phyloP scores from a whole-genome alignment of 2,329 filamentous ascomycete genomes.

The Aspergillus japonicus region DNA sequence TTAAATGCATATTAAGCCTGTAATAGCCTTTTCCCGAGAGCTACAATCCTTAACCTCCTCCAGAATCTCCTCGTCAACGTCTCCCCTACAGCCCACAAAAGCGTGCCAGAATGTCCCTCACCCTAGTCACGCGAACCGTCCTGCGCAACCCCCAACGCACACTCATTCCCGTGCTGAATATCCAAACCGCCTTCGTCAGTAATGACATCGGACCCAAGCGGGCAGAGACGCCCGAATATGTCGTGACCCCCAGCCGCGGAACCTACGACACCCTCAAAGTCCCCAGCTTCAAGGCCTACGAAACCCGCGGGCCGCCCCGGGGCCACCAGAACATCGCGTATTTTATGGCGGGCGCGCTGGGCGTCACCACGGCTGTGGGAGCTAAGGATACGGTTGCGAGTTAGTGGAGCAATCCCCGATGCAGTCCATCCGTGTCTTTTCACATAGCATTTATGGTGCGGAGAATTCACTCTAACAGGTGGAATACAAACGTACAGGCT shows the following conservation, averaged over 20 bases:
- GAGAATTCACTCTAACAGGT: no score
- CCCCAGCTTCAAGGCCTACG: neutral
- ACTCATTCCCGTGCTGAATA: neutral
- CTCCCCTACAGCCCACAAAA: neutral
- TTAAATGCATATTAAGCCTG: neutral
- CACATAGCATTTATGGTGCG: no score
- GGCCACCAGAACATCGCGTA: neutral
- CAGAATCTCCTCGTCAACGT: rapidly evolving
- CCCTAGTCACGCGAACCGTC: neutral
- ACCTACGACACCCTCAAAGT: neutral
- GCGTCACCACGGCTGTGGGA: neutral
- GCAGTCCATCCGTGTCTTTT: no score
- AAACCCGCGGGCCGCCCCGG: neutral
- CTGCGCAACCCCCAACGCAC: neutral
- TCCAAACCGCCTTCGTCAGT: neutral
- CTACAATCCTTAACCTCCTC: neutral
- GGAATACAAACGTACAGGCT: slow-evolving; percentile 61
- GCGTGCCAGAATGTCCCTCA: neutral
- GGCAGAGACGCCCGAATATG: neutral
- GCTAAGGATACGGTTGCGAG: neutral
- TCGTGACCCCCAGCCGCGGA: neutral
- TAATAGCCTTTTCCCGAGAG: neutral
- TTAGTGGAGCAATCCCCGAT: neutral
- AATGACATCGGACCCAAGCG: neutral
- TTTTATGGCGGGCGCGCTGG: neutral